These are phyloP conservation scores for Beauveria pseudobassiana DNA, from an alignment of 2,329 filamentous ascomycete genomes.

Conservation along the genomic window DNA sequence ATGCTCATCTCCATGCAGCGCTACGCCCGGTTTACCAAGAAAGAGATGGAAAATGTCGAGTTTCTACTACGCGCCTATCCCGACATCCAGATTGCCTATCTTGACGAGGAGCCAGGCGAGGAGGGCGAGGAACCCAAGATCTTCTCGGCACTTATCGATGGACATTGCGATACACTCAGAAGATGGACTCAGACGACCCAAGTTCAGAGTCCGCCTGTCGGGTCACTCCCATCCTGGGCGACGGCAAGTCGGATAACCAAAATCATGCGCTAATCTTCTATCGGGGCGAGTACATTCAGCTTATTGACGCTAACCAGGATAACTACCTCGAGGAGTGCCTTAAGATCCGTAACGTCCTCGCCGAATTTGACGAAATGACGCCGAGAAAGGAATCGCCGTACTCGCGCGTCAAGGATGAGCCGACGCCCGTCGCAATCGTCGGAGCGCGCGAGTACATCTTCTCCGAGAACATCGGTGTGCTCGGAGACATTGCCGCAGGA, in stretches of 20 bases:
- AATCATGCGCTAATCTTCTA: constrained; percentile 98
- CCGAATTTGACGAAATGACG: constrained; percentile 98
- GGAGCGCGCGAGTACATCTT: constrained; percentile 99
- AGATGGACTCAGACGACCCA: constrained; percentile 90
- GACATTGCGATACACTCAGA: constrained; percentile 97
- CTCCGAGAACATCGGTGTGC: constrained; percentile 98
- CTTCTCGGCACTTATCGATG: constrained; percentile 93
- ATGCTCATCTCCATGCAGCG: constrained; percentile 97
- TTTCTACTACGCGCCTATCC: constrained; percentile 96
- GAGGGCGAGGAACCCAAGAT: constrained; percentile 93
- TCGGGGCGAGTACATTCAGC: constrained; percentile 97
- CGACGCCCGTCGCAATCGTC: constrained; percentile 78
- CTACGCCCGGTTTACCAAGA: constrained; percentile 98
- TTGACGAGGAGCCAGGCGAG: constrained; percentile 86
- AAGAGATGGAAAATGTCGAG: constrained; percentile 98
- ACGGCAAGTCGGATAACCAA: constrained; percentile 99
- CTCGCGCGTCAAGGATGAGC: constrained; percentile 71
- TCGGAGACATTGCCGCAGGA: constrained; percentile 94
- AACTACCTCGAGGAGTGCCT: constrained; percentile 98
- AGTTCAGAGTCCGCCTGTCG: constrained; percentile 95
- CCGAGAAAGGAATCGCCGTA: constrained; percentile 94
- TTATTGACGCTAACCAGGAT: constrained; percentile 98
- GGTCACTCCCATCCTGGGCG: constrained; percentile 96
- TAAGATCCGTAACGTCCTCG: constrained; percentile 94
- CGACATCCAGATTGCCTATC: constrained; percentile 93